Evolutionary conservation across 2,329 filamentous ascomycete species (phyloP), one percentile per base, ranked within the genome.

Genomic region (Zymoseptoria pseudotritici): DNA sequence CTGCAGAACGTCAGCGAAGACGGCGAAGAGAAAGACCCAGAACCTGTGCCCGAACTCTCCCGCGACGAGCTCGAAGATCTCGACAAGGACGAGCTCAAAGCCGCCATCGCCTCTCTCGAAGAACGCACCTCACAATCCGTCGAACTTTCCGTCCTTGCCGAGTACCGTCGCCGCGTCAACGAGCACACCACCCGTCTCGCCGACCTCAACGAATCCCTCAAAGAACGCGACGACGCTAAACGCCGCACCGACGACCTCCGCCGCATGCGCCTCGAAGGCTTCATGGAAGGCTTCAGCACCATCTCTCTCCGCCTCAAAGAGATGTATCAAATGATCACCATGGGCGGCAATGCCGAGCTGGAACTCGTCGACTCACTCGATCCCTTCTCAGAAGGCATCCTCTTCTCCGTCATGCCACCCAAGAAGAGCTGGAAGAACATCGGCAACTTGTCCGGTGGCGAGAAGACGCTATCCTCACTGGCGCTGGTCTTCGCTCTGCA

Each of bases 361-460:
- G 95, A 99, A 75, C 86, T 99, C 22, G 94, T 99, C 50, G 94
- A 99, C 78, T 93, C 88, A 19, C 80, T 99, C 2, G 95, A 99
- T 73, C 94, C 94, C 0, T 99, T 99, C 80, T 91, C 89, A 6
- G 94, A 99, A 76, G 94, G 94, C 24, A 97, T 99, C 63, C 75
- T 97, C 54, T 99, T 99, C 80, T 93, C 88, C 58, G 95, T 99
- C 66, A 99, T 99, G 94, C 95, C 94, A 55, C 94, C 94, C 11
- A 99, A 99, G 84, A 99, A 99, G 83, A 94, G 89, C 71, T 99
- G 95, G 95, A 99, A 97, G 83, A 99, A 97, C 73, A 99, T 99
- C 72, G 88, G 89, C 72, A 97, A 99, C 74, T 74, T 99, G 67
- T 93, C 88, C 31, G 94, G 94, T 80, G 94, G 94, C 64, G 94